phyloP scores from a whole-genome alignment of 2,329 filamentous ascomycete species.

The Arthrobotrys sinensis region DNA sequence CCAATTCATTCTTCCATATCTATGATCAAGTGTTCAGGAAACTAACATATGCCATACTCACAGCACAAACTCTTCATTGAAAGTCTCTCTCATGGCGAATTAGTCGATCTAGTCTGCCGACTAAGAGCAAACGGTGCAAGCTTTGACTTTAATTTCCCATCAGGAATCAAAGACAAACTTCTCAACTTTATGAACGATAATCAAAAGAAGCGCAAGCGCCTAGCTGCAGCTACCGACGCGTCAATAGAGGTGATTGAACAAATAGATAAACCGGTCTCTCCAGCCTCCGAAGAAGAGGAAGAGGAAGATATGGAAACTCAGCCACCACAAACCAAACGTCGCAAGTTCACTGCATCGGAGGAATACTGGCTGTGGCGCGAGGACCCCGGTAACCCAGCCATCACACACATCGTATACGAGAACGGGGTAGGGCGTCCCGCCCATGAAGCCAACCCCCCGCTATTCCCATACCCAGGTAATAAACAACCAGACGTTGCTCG shows the following conservation, averaged over 20 bases:
- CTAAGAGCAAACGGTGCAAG: slow-evolving; percentile 1
- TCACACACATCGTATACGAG: slow-evolving; percentile 31
- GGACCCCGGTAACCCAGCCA: slow-evolving; percentile 27
- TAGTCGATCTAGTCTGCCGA: slow-evolving; percentile 4
- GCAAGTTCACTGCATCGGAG: not conserved
- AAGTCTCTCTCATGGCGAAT: not conserved
- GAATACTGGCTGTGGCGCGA: slow-evolving; percentile 35
- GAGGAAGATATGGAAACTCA: not conserved
- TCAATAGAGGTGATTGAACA: not conserved
- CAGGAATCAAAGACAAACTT: slow-evolving; percentile 4
- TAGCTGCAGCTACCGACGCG: too few relatives aligned
- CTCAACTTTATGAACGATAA: not conserved
- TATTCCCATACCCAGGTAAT: not conserved
- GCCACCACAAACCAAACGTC: not conserved
- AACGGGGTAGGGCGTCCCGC: slow-evolving; percentile 3
- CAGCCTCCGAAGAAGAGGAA: not conserved
- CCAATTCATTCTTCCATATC: not conserved
- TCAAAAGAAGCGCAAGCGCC: not conserved
- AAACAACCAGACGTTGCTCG: not conserved
- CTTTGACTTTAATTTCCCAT: not conserved
- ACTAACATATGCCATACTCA: not conserved
- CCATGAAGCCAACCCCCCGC: slow-evolving; percentile 9
- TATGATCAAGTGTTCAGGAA: not conserved
- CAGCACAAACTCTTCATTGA: slow-evolving; percentile 7
- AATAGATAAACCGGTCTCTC: not conserved